Evolutionary conservation across 495 filamentous ascomycete species (phyloP).

Genomic region (Aspergillus saccharolyticus): DNA sequence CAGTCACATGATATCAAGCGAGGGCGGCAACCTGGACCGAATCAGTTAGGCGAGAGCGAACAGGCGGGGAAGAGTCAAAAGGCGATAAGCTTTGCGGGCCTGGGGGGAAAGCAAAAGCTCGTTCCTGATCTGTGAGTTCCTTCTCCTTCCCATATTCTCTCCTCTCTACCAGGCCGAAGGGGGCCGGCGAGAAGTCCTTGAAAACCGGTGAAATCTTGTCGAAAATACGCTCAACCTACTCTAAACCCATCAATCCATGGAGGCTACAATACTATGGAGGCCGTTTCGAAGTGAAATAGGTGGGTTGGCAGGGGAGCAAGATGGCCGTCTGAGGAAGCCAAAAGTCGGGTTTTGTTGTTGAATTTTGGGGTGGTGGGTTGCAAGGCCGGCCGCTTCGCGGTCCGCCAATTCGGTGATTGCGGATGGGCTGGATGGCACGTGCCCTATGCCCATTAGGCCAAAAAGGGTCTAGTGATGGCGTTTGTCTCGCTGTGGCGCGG

Average conservation of each 20-base stretch:
- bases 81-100: slow-evolving; percentile 26
- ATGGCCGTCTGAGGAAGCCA: neutral
- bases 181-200: neutral
- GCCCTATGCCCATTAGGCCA: slow-evolving; percentile 8
- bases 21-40: slow-evolving; percentile 12
- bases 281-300: neutral
- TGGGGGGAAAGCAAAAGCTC: slow-evolving; percentile 10
- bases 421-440: slow-evolving; percentile 8
- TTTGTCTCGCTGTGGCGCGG: neutral
- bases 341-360: neutral
- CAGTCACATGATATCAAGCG: slow-evolving; percentile 38
- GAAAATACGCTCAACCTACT: neutral
- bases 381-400: neutral
- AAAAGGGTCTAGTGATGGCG: slow-evolving; percentile 11
- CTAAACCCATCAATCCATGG: neutral
- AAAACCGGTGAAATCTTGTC: neutral
- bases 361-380: neutral
- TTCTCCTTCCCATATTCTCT: slow-evolving; percentile 5
- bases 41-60: slow-evolving; percentile 26
- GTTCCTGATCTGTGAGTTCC: slow-evolving; percentile 2
- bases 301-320: neutral
- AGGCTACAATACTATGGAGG: neutral
- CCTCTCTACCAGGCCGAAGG: neutral
- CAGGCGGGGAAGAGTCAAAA: slow-evolving; percentile 35
- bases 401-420: neutral